phyloP scores from a whole-genome alignment of 495 filamentous ascomycete genomes.

The Bathelium albidoporum region DNA sequence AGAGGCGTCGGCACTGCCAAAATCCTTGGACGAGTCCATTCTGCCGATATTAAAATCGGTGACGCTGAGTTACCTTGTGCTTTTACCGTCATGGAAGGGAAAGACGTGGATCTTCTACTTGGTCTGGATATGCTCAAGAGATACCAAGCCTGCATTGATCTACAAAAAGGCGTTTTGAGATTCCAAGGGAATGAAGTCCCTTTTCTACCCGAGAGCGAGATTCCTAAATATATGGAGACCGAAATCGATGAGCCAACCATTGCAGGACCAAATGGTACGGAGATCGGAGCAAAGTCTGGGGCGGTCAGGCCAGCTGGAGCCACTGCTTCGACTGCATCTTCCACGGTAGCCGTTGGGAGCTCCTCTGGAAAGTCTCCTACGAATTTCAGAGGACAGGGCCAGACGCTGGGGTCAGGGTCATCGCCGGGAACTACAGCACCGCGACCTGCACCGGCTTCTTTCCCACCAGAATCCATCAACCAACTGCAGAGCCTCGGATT shows the following conservation, averaged over 20 bases:
- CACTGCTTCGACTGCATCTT: slow-evolving; percentile 26
- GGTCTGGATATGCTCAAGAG: slow-evolving; percentile 94
- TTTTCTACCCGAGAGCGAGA: slow-evolving; percentile 87
- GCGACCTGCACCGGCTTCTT: slow-evolving; percentile 27
- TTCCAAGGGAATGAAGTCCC: slow-evolving; percentile 77
- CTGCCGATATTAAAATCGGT: slow-evolving; percentile 87
- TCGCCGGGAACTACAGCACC: not conserved
- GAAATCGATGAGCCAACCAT: slow-evolving; percentile 73
- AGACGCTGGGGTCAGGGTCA: slow-evolving; percentile 6
- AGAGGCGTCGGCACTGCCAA: slow-evolving; percentile 87
- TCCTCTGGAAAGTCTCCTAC: not conserved
- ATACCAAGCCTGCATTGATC: slow-evolving; percentile 85
- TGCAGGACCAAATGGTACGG: slow-evolving; percentile 72
- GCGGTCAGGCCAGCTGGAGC: slow-evolving; percentile 54
- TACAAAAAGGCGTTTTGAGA: slow-evolving; percentile 64
- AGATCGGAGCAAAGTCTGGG: slow-evolving; percentile 75
- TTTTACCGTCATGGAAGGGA: slow-evolving; percentile 99
- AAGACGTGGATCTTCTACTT: slow-evolving; percentile 88
- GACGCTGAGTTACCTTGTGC: slow-evolving; percentile 77
- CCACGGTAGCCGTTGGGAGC: not conserved
- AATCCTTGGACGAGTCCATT: slow-evolving; percentile 90
- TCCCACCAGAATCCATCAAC: slow-evolving; percentile 52
- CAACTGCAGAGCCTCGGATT: slow-evolving; percentile 74
- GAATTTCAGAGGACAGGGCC: slow-evolving; percentile 14
- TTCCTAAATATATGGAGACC: slow-evolving; percentile 65